These are phyloP conservation scores for Coemansia reversa DNA, from an alignment of 192 early-diverging fungal genomes.

Conservation along the genomic window DNA sequence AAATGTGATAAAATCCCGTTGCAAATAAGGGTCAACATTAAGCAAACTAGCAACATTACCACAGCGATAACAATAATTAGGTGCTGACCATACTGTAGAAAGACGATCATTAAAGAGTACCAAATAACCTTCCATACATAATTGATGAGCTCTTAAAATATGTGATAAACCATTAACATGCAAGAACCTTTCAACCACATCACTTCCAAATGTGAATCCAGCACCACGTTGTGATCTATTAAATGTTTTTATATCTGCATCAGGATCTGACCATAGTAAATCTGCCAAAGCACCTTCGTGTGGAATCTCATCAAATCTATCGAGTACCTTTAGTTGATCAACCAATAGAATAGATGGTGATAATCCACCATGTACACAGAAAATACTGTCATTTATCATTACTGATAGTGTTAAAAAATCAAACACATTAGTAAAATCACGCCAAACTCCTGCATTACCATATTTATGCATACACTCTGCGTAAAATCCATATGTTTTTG, in stretches of 20 bases:
- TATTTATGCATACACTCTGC: slow-evolving; percentile 90
- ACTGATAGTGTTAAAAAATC: slow-evolving; percentile 88
- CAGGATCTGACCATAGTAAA: slow-evolving; percentile 51
- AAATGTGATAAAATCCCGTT: slow-evolving; percentile 49
- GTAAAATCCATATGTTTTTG: slow-evolving; percentile 94
- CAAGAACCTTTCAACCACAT: slow-evolving; percentile 95
- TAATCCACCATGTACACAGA: slow-evolving; percentile 93
- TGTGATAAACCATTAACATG: slow-evolving; percentile 87
- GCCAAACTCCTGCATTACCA: slow-evolving; percentile 80
- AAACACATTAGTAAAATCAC: slow-evolving; percentile 91
- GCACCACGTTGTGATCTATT: slow-evolving; percentile 68
- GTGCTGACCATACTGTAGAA: slow-evolving; percentile 95
- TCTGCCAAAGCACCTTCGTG: slow-evolving; percentile 48
- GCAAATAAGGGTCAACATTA: slow-evolving; percentile 62
- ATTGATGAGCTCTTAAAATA: slow-evolving; percentile 94
- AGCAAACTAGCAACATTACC: slow-evolving; percentile 96
- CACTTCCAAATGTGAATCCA: slow-evolving; percentile 94
- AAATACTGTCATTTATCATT: slow-evolving; percentile 85
- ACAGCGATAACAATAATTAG: slow-evolving; percentile 98
- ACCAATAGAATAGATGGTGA: slow-evolving; percentile 38
- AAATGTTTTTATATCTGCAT: slow-evolving; percentile 26
- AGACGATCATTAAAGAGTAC: slow-evolving; percentile 75
- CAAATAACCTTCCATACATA: slow-evolving; percentile 94
- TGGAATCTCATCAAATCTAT: slow-evolving; percentile 47
- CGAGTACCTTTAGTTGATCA: slow-evolving; percentile 36